Evolutionary conservation across 2,329 filamentous ascomycete species (phyloP), one percentile per base, ranked within the genome.

Genomic region (Trichophyton mentagrophytes): DNA sequence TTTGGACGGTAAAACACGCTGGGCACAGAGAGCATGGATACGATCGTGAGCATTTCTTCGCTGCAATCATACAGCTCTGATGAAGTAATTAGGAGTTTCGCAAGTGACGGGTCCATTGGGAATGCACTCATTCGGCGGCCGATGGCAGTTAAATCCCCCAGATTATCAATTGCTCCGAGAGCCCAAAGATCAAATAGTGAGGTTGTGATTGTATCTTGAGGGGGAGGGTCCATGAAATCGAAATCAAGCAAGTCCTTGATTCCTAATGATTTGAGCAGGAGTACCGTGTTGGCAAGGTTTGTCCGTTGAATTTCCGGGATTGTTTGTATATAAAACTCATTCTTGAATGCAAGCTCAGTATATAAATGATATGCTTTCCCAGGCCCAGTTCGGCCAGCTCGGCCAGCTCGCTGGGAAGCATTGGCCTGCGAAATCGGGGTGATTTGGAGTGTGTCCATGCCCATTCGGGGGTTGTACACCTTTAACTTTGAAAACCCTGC

Each of bases 101-200:
- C 90, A 8, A 99, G 79, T 0, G 91, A 91, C 0, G 93, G 93
- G 65, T 99, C 93, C 92, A 99, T 99, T 0, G 93, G 93, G 69
- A 97, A 99, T 1, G 89, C 88, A 27, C 93, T 96, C 93, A 99
- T 99, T 67, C 88, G 91, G 51, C 83, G 84, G 33, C 93, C 93
- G 0, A 99, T 82, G 0, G 84, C 79, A 0, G 93, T 99, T 27
- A 99, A 81, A 66, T 96, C 90, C 40, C 93, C 95, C 15, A 97
- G 81, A 67, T 99, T 96, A 71, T 96, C 90, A 11, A 99, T 76
- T 0, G 93, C 92, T 1, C 93, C 93, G 0, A 99, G 80, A 0
- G 93, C 91, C 93, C 93, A 99, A 0, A 99, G 83, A 68, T 99
- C 93, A 74, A 97, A 99, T 40, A 99, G 85, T 2, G 91, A 96